phyloP scores from a whole-genome alignment of 768 basidiomycete genomes.

The Termitomyces sp. region DNA sequence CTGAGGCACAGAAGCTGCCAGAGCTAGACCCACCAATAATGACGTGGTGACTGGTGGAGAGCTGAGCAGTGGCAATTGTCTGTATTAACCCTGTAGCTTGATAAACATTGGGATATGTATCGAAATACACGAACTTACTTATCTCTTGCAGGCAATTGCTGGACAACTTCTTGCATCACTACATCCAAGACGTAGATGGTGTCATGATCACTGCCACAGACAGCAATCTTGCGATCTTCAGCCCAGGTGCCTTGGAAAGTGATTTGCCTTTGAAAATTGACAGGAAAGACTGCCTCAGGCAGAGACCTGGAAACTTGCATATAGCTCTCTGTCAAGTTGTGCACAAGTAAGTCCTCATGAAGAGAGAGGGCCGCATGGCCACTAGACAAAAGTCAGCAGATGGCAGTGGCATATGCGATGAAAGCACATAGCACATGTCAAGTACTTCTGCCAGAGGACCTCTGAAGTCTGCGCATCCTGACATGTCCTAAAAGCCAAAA shows the following conservation, averaged over 20 bases:
- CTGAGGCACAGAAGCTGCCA: background rate
- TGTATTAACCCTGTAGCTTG: background rate
- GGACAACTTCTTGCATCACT: background rate
- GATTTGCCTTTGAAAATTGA: background rate
- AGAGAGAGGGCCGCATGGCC: background rate
- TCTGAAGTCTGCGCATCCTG: conserved; percentile 10
- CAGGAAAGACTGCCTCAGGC: background rate
- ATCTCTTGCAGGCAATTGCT: background rate
- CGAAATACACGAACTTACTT: background rate
- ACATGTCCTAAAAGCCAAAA: conserved; percentile 4
- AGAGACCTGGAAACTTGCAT: conserved; percentile 3
- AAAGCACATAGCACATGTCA: conserved; percentile 8
- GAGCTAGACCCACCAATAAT: background rate
- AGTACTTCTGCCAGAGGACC: conserved; percentile 6
- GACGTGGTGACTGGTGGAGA: background rate
- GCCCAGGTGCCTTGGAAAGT: conserved; percentile 7
- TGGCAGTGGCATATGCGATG: background rate
- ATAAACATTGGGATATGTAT: background rate
- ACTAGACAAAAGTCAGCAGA: background rate
- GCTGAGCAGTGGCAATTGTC: background rate
- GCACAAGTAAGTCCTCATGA: background rate
- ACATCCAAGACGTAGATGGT: background rate
- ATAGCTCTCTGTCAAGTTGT: background rate
- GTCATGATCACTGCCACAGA: conserved; percentile 9
- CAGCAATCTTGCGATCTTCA: conserved; percentile 9